These are phyloP conservation scores for Nothophaeocryptopus gaeumannii DNA, from an alignment of 2,329 filamentous ascomycete genomes.

Conservation along the genomic window DNA sequence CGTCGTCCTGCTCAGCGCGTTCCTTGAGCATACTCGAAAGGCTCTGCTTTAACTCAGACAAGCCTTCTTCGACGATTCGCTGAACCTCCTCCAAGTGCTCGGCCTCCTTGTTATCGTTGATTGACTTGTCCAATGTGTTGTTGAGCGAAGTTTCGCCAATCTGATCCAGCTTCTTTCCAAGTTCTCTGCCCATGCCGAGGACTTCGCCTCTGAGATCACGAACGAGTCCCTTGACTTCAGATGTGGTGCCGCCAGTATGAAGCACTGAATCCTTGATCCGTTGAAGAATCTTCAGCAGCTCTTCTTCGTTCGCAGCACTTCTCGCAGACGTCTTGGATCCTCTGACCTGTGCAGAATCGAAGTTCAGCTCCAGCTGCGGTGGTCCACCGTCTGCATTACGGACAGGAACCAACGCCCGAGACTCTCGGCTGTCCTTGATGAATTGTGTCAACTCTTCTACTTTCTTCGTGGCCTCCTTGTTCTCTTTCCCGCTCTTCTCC, in stretches of 20 bases:
- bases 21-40: constrained; percentile 77
- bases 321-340: constrained; percentile 21
- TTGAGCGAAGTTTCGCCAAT: constrained; percentile 42
- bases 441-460: constrained; percentile 55
- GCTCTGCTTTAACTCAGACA: constrained; percentile 79
- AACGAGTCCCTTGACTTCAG: constrained; percentile 86
- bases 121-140: constrained; percentile 40
- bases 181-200: constrained; percentile 87
- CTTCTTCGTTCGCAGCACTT: constrained; percentile 58
- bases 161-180: constrained; percentile 81
- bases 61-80: constrained; percentile 73
- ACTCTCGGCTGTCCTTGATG: constrained; percentile 52
- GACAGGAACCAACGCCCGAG: constrained; percentile 53
- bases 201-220: constrained; percentile 89
- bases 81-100: constrained; percentile 66
- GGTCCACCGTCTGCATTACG: constrained; percentile 38
- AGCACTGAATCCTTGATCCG: constrained; percentile 89
- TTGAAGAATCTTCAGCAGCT: constrained; percentile 77
- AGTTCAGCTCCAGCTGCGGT: constrained; percentile 35
- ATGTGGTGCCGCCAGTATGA: constrained; percentile 82
- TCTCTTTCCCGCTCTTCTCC: constrained; percentile 54
- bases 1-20: constrained; percentile 54
- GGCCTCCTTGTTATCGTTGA: constrained; percentile 41
- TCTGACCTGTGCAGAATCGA: constrained; percentile 31
- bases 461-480: constrained; percentile 59